Base-by-base conservation (phyloP, 306 rosid species). In the Sechiopsis laciniata region DNA sequence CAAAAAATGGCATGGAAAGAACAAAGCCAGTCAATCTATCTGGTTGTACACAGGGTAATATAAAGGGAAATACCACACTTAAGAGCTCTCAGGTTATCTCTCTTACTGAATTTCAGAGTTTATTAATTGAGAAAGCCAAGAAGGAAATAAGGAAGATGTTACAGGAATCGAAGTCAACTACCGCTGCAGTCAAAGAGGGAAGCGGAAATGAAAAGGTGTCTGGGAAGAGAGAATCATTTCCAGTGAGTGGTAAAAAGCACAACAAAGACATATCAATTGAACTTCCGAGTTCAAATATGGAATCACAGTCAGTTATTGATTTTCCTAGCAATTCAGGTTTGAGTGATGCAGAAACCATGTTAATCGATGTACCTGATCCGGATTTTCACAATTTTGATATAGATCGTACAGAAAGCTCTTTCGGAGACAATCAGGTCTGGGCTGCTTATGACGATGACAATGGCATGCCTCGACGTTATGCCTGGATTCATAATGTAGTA, bases 391-490 rank as follows among this genome's bases (percentile, higher is more conserved):
- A 85, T 78, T 90, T 90, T 83, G 88, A 85, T 85, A 83, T 68
- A 79, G 90, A 85, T 53, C 85, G 98, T 76, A 81, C 89, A 17
- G 95, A 90, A 80, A 80, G 75, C 69, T 82, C 86, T 58, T 90
- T 90, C 17, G 78, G 73, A 77, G 83, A 85, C 20, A 85, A 86
- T 79, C 97, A 93, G 79, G 89, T 90, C 14, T 90, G 97, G 97
- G 88, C 98, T n/a, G 89, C 85, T 32, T 93, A 90, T 84, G 92
- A 87, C 15, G 76, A 77, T 15, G 73, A 80, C 55, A 97, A 90
- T 35, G 97, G 97, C 74, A 90, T 93, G 98, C 98, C 98, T 62
- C 91, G 96, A 61, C 84, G 74, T 81, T 93, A 93, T 84, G 96
- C 88, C 32, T 26, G 88, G 78, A 85, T 90, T 77, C 95, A 75